Conservation (phyloP, 495 filamentous ascomycete genomes). For the Jackrogersella multiformis region DNA sequence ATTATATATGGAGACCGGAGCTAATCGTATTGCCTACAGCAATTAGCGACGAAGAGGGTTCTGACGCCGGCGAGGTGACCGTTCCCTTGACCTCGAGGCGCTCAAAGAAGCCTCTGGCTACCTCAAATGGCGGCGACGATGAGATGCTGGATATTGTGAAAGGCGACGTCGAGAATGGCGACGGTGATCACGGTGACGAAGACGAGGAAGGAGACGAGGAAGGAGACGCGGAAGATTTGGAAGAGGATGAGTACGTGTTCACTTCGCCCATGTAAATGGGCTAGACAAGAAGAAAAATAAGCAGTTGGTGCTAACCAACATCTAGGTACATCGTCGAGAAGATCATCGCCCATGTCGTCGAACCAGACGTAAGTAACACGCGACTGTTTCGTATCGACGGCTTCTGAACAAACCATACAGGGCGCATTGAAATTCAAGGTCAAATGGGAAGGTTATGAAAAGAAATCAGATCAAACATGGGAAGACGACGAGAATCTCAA, state of each 20-base stretch:
- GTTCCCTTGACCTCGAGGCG: slow-evolving; percentile 37
- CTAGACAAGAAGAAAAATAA: background rate
- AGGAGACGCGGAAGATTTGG: slow-evolving; percentile 51
- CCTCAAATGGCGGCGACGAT: slow-evolving; percentile 12
- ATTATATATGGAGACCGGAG: background rate
- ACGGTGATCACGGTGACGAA: slow-evolving; percentile 36
- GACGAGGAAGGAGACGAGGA: slow-evolving; percentile 48
- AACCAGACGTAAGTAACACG: slow-evolving; percentile 53
- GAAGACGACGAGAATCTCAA: slow-evolving; percentile 67
- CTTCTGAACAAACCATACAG: slow-evolving; percentile 38
- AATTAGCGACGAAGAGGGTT: slow-evolving; percentile 55
- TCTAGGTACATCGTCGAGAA: slow-evolving; percentile 66
- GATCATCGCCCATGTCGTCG: slow-evolving; percentile 63
- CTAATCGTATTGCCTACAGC: slow-evolving; percentile 28
- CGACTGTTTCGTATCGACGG: background rate
- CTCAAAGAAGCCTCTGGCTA: slow-evolving; percentile 27
- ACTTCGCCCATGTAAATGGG: slow-evolving; percentile 2
- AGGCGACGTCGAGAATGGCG: slow-evolving; percentile 40
- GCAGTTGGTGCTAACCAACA: slow-evolving; percentile 1
- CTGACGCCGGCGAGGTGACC: slow-evolving; percentile 41
- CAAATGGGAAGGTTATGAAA: slow-evolving; percentile 71
- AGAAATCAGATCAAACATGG: slow-evolving; percentile 67
- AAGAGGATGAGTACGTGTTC: slow-evolving; percentile 58
- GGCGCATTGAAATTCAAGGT: slow-evolving; percentile 60
- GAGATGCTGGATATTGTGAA: slow-evolving; percentile 25